Conservation (phyloP, 352 stramenopile species). For the Phytophthora podocarpi region DNA sequence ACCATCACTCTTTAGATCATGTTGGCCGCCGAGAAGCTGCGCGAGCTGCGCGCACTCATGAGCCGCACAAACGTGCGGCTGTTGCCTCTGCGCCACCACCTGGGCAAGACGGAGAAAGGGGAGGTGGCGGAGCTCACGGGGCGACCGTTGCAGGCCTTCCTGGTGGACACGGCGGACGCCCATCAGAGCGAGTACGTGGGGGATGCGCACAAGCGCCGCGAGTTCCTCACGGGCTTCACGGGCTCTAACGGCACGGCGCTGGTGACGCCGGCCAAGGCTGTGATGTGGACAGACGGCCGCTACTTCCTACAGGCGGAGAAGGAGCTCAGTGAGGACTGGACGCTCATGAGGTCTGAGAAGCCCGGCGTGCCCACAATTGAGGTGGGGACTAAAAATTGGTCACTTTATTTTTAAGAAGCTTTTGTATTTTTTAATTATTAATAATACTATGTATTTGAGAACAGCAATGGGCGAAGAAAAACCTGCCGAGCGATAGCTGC, state of each 20-base stretch:
- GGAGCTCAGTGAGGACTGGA: slow-evolving; percentile 93
- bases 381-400: slow-evolving; percentile 36
- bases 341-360: slow-evolving; percentile 95
- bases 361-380: slow-evolving; percentile 91
- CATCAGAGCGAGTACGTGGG: slow-evolving; percentile 99
- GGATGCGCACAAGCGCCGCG: slow-evolving; percentile 93
- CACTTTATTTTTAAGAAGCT: neutral
- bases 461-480: slow-evolving; percentile 75
- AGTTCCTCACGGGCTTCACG: slow-evolving; percentile 97
- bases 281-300: slow-evolving; percentile 98
- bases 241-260: slow-evolving; percentile 95
- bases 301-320: slow-evolving; percentile 98
- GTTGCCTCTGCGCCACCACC: slow-evolving; percentile 58
- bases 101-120: slow-evolving; percentile 48
- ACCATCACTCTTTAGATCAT: slow-evolving; percentile 21
- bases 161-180: slow-evolving; percentile 96
- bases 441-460: slow-evolving; percentile 3
- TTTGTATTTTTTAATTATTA: too few species aligned
- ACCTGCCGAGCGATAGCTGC: slow-evolving; percentile 57
- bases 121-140: slow-evolving; percentile 38
- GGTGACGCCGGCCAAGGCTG: slow-evolving; percentile 83
- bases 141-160: slow-evolving; percentile 84
- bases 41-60: slow-evolving; percentile 69
- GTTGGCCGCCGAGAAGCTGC: slow-evolving; percentile 61
- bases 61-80: slow-evolving; percentile 67